phyloP scores from a whole-genome alignment of 805 yeast genomes.

The Ogataea paradorogensis region DNA sequence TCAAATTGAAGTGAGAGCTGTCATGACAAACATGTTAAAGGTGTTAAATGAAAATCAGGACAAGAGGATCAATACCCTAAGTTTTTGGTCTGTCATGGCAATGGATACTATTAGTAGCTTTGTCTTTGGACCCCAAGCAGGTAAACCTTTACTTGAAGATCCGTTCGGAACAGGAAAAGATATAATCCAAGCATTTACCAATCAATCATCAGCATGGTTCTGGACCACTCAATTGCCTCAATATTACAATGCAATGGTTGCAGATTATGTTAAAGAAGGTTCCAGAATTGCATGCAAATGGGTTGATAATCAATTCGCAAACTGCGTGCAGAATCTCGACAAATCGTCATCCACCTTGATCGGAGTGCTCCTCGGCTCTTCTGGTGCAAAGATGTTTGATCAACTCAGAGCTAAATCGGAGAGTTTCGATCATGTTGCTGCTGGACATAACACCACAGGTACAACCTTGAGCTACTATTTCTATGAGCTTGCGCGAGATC shows the following conservation, averaged over 20 bases:
- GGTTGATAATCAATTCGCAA: constrained; percentile 35
- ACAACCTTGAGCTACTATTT: constrained; percentile 57
- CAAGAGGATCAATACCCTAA: constrained; percentile 50
- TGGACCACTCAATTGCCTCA: constrained; percentile 62
- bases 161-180: constrained; percentile 37
- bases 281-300: constrained; percentile 43
- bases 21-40: constrained; percentile 31
- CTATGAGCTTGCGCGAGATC: constrained; percentile 54
- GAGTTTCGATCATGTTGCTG: constrained; percentile 63
- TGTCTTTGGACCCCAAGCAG: constrained; percentile 51
- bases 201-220: constrained; percentile 59
- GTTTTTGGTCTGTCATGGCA: constrained; percentile 67
- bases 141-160: constrained; percentile 43
- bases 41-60: constrained; percentile 21
- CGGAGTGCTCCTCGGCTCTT: constrained; percentile 20
- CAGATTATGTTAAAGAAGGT: constrained; percentile 37
- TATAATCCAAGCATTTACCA: constrained; percentile 43
- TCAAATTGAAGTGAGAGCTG: constrained; percentile 33
- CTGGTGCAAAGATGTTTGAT: constrained; percentile 19
- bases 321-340: constrained; percentile 13
- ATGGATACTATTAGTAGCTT: constrained; percentile 66
- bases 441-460: constrained; percentile 77
- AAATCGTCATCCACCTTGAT: constrained; percentile 24
- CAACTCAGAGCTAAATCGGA: constrained; percentile 41
- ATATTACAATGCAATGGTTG: constrained; percentile 50